Base-by-base conservation (phyloP, 2,329 filamentous ascomycete species). In the Sporothrix phasma region DNA sequence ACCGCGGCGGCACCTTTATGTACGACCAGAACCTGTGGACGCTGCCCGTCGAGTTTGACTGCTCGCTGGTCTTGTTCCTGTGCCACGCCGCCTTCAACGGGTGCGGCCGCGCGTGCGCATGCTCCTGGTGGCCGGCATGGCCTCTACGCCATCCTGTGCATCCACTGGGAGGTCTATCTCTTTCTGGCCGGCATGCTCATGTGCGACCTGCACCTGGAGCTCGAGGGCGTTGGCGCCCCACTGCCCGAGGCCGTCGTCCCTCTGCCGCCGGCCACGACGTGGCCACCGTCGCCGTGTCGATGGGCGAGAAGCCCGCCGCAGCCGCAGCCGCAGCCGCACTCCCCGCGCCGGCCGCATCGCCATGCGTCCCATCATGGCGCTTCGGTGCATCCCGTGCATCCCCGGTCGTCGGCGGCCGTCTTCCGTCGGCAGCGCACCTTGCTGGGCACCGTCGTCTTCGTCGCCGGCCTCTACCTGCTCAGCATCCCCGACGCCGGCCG, bases 401-500 rank as follows among this genome's bases (percentile, higher is more conserved):
- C 15, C 5, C 29, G 13, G 4, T 37, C 24, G 29, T 39, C 49
- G 6, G 51, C 43, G 8, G 15, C 62, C 15, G 24, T 60, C 11
- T 11, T 31, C n/a, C 13, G 7, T 8, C 62, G 51, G 24, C 61
- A 22, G 13, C 19, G 46, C 54, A 75, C 73, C 3, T 72, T 77
- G 49, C 79, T 87, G 66, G 83, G 75, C 71, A 80, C 81, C 69
- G 73, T 77, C 62, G 69, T 86, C 0, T 65, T 66, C 10, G 31
- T 61, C 5, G 22, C 31, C 19, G 39, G 37, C n/a, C 39, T 66
- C 8, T 65, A 46, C 4, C 8, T 66, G 2, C 46, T 66, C 29
- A 60, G 60, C 4, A 64, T 72, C 65, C 72, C 72, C 17, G 65
- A 70, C 53, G 64, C 67, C 24, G 46, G 63, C n/a, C 67, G 61